Evolutionary conservation across 495 filamentous ascomycete species (phyloP), one percentile per base, ranked within the genome.

Genomic region (Pyrenopolyporus hunteri): DNA sequence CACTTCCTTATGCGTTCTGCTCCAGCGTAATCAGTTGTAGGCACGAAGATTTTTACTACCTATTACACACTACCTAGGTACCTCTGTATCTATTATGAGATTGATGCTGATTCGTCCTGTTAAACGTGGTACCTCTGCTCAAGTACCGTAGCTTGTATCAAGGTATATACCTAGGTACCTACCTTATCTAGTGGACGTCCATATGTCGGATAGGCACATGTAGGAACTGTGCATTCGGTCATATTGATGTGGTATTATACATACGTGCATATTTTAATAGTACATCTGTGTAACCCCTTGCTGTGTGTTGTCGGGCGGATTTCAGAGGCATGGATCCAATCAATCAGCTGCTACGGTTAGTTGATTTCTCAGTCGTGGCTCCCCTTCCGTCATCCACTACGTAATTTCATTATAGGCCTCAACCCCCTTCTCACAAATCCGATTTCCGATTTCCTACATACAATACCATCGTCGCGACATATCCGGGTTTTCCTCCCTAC

Each of bases 381-480:
- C 36, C 9, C 47, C 46, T 58, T 64, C 42, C 42, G 42, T 45
- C 42, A 45, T 45, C 37, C 46, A 45, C 60, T 64, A 64, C 56
- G 59, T 59, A 65, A 59, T 43, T 56, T 42, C 10, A 22, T 20
- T 26, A 37, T 29, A n/a, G n/a, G n/a, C n/a, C n/a, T n/a, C n/a
- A n/a, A 40, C 42, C 32, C 62, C 62, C 51, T 65, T 65, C 62
- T 56, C 62, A 64, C 55, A 59, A n/a, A 55, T 57, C 49, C 49
- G 23, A 25, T 10, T 13, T 32, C 22, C 35, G 13, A 56, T 63
- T 53, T 53, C 17, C 16, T 26, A 45, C 9, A 4, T 9, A 23
- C 48, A 64, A 48, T 59, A 58, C 42, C 44, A 50, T 50, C 42
- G 23, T 29, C 42, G 9, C 17, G 20, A 47, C n/a, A n/a, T n/a